A percentile compares a stretch with the other conserved stretches of the same genome.
Evolutionary conservation across 2,329 filamentous ascomycete genomes (phyloP).

Genomic region (Cercospora zeina): DNA sequence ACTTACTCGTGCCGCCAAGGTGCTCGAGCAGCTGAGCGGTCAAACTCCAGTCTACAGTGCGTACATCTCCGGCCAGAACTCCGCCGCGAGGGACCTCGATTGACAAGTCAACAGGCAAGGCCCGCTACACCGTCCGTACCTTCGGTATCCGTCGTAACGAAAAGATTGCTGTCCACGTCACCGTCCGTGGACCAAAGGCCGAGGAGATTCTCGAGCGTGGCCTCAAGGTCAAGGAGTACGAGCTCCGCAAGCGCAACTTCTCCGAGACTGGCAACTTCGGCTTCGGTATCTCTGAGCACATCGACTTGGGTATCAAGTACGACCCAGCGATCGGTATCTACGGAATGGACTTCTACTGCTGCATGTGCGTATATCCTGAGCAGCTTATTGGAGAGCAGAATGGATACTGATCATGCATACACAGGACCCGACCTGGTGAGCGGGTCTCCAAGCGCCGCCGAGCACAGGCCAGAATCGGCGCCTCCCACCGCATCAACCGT

Average conservation of each 20-base stretch:
- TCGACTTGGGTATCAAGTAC: slow-evolving; percentile 99
- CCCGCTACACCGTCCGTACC: slow-evolving; percentile 99
- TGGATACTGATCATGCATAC: slow-evolving; percentile 22
- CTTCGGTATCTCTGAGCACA: slow-evolving; percentile 99
- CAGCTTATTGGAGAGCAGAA: background rate
- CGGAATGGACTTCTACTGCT: slow-evolving; percentile 99
- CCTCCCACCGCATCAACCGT: slow-evolving; percentile 89
- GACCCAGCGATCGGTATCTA: slow-evolving; percentile 98
- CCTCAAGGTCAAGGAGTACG: slow-evolving; percentile 99
- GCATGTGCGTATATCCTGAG: slow-evolving; percentile 68
- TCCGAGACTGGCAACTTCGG: slow-evolving; percentile 99
- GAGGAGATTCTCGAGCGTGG: slow-evolving; percentile 99
- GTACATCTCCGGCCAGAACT: slow-evolving; percentile 39
- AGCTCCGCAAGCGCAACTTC: slow-evolving; percentile 99
- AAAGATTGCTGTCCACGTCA: slow-evolving; percentile 99
- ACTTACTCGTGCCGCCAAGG: slow-evolving; percentile 99
- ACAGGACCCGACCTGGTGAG: slow-evolving; percentile 90
- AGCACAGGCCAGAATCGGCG: slow-evolving; percentile 80
- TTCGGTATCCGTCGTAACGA: slow-evolving; percentile 99
- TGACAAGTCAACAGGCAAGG: slow-evolving; percentile 70
- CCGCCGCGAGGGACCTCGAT: background rate
- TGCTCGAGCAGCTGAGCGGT: slow-evolving; percentile 98
- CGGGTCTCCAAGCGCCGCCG: slow-evolving; percentile 94
- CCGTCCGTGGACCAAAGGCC: slow-evolving; percentile 97
- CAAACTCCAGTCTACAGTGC: slow-evolving; percentile 99